These are phyloP conservation scores for Linderina pennispora DNA, from an alignment of 192 early-diverging fungal genomes.

Conservation along the genomic window DNA sequence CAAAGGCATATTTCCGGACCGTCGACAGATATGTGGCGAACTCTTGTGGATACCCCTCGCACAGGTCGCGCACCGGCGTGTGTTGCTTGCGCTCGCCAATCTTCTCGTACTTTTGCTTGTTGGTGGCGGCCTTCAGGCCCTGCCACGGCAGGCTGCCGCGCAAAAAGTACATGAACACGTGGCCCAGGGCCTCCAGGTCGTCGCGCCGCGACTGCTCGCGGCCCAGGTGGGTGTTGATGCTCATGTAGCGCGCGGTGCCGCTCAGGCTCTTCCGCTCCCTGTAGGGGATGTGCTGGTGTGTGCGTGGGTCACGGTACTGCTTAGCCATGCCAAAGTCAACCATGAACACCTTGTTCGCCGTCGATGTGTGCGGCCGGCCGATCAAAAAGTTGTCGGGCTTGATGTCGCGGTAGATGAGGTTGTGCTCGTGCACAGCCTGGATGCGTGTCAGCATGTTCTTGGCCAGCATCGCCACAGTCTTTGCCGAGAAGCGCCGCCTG, in stretches of 20 bases:
- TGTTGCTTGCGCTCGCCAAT: conserved; percentile 98
- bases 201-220: conserved; percentile 97
- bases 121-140: conserved; percentile 93
- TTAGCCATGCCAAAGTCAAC: conserved; percentile 99
- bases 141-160: conserved; percentile 94
- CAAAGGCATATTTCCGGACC: conserved; percentile 87
- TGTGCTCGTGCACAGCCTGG: conserved; percentile 90
- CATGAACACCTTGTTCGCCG: conserved; percentile 69
- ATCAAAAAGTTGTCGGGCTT: conserved; percentile 99
- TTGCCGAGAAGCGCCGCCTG: conserved; percentile 81
- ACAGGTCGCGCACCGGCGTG: conserved; percentile 82
- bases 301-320: conserved; percentile 93
- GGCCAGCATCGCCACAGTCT: conserved; percentile 95
- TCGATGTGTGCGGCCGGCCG: conserved; percentile 62
- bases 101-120: conserved; percentile 99
- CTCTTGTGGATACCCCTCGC: conserved; percentile 89
- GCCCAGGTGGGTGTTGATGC: conserved; percentile 96
- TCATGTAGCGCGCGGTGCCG: conserved; percentile 98
- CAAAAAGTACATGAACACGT: conserved; percentile 99
- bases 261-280: conserved; percentile 90
- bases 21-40: conserved; percentile 87
- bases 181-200: conserved; percentile 94
- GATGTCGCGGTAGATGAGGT: conserved; percentile 96
- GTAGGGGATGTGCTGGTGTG: conserved; percentile 96
- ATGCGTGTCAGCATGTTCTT: conserved; percentile 89